Evolutionary conservation across 1,139 yeast genomes (phyloP).

Genomic region (Spencermartinsiella ligniputridi): DNA sequence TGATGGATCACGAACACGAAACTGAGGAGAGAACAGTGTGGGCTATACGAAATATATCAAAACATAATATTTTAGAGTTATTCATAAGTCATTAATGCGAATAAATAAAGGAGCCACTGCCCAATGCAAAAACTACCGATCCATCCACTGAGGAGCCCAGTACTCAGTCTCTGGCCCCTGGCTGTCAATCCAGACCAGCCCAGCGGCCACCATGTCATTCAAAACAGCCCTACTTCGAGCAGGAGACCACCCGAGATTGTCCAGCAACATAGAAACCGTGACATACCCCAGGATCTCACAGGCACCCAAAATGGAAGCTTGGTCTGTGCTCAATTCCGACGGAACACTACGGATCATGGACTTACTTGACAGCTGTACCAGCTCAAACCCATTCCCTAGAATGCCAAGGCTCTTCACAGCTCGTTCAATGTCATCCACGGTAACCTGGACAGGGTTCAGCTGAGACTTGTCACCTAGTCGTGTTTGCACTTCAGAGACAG

Average conservation of each 20-base stretch:
- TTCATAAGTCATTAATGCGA: too few relatives aligned
- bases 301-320: slow-evolving; percentile 62
- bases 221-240: slow-evolving; percentile 59
- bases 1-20: too few relatives aligned
- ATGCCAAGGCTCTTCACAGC: slow-evolving; percentile 42
- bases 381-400: slow-evolving; percentile 46
- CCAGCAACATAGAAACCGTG: slow-evolving; percentile 55
- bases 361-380: slow-evolving; percentile 38
- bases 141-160: slow-evolving; percentile 60
- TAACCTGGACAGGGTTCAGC: slow-evolving; percentile 33
- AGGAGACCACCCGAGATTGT: slow-evolving; percentile 69
- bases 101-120: too few relatives aligned
- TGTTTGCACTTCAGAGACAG: slow-evolving; percentile 53
- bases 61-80: too few relatives aligned
- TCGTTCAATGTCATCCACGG: slow-evolving; percentile 45
- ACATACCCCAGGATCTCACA: slow-evolving; percentile 73
- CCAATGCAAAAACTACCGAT: slow-evolving; percentile 1
- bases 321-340: slow-evolving; percentile 57
- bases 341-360: slow-evolving; percentile 46
- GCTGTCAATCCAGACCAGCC: slow-evolving; percentile 78
- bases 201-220: slow-evolving; percentile 75
- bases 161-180: slow-evolving; percentile 55
- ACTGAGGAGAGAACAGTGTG: too few relatives aligned
- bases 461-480: slow-evolving; percentile 29
- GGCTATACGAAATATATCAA: too few relatives aligned